phyloP scores from a whole-genome alignment of 164 flowering plant genomes.

The Chimonanthus salicifolius region DNA sequence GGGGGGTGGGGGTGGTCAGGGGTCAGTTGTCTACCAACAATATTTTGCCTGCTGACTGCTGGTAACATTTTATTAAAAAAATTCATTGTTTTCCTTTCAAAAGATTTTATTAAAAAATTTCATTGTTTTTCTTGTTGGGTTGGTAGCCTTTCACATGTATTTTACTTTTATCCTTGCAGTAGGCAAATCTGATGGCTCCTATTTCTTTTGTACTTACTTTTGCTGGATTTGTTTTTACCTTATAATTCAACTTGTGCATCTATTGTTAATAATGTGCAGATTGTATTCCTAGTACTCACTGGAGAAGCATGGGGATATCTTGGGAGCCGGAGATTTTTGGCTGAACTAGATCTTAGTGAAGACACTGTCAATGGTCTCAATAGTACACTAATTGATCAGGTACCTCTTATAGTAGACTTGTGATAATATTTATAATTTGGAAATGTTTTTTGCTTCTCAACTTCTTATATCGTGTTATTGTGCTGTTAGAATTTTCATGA shows the following conservation, averaged over 20 bases:
- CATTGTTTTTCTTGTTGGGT: no score
- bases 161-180: neutral
- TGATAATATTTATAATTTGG: neutral
- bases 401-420: slow-evolving; percentile 22
- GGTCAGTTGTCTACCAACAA: no score
- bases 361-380: slow-evolving; percentile 67
- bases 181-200: neutral
- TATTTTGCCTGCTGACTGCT: no score
- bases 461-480: neutral
- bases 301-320: slow-evolving; percentile 99
- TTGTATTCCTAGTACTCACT: slow-evolving; percentile 75
- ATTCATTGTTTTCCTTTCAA: no score
- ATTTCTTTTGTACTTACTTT: neutral
- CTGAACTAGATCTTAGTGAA: slow-evolving; percentile 62
- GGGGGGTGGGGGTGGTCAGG: no score
- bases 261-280: slow-evolving; percentile 35
- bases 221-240: neutral
- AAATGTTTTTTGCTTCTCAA: neutral
- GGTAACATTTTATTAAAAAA: no score
- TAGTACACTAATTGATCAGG: slow-evolving; percentile 58
- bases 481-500: no score
- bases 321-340: slow-evolving; percentile 87
- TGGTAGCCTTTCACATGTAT: no score
- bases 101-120: no score
- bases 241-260: slow-evolving; percentile 4